Evolutionary conservation across 306 rosid genomes (phyloP).

Genomic region (Erythrophleum fordii): DNA sequence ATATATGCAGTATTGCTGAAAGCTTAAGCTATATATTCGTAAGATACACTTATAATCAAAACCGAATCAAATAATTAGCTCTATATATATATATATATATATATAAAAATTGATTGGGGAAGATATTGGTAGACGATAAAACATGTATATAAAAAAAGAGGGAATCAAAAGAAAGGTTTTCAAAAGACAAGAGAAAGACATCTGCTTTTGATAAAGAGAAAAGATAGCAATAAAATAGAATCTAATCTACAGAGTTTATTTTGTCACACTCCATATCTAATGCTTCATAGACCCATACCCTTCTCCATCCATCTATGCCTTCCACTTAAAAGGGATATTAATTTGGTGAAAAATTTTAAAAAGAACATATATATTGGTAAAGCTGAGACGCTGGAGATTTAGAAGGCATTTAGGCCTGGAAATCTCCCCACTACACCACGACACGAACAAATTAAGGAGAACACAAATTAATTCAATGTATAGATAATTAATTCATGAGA

Average conservation of each 20-base stretch:
- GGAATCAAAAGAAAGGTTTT: slow-evolving; percentile 43
- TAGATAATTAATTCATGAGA: too few species aligned
- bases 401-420: slow-evolving; percentile 43
- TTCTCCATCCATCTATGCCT: slow-evolving; percentile 38
- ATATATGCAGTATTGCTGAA: not conserved
- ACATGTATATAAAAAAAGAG: slow-evolving; percentile 17
- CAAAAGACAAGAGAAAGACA: slow-evolving; percentile 53
- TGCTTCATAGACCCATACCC: not conserved
- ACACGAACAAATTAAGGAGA: not conserved
- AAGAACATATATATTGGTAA: slow-evolving; percentile 34
- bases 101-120: not conserved
- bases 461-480: too few species aligned
- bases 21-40: not conserved
- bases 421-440: not conserved
- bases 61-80: not conserved
- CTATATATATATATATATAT: too few species aligned
- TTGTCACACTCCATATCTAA: slow-evolving; percentile 39
- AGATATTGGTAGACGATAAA: slow-evolving; percentile 31
- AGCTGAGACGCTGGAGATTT: slow-evolving; percentile 46
- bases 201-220: slow-evolving; percentile 56
- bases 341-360: not conserved
- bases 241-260: slow-evolving; percentile 55
- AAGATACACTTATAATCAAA: not conserved
- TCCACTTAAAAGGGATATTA: slow-evolving; percentile 41
- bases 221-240: slow-evolving; percentile 55